phyloP scores from a whole-genome alignment of 805 yeast species.

The Starmerella kuoi region DNA sequence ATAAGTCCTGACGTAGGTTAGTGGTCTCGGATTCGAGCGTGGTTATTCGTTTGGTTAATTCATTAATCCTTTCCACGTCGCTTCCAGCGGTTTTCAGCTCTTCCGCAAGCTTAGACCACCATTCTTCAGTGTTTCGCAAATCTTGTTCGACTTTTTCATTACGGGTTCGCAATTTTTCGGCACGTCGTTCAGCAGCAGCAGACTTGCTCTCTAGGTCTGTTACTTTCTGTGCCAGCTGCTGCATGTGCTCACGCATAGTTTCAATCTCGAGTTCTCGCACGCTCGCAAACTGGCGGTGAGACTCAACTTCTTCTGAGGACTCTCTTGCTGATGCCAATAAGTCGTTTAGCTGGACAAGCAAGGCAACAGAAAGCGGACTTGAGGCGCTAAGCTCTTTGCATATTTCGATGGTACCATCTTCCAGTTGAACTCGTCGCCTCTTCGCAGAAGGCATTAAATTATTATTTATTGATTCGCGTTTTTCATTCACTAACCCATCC shows the following conservation, averaged over 20 bases:
- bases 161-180: conserved; percentile 22
- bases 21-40: background rate
- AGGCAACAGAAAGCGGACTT: conserved; percentile 6
- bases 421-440: conserved; percentile 13
- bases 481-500: background rate
- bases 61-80: conserved; percentile 30
- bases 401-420: conserved; percentile 5
- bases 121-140: conserved; percentile 1
- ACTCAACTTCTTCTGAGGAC: conserved; percentile 35
- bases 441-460: background rate
- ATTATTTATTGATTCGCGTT: background rate
- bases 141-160: conserved; percentile 23
- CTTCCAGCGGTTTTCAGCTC: conserved; percentile 36
- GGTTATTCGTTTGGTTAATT: conserved; percentile 10
- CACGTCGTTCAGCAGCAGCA: conserved; percentile 21
- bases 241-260: conserved; percentile 35
- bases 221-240: conserved; percentile 38
- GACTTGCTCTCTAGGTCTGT: conserved; percentile 27
- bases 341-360: conserved; percentile 12
- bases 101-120: conserved; percentile 22
- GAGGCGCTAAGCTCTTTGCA: conserved; percentile 4
- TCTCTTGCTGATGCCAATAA: conserved; percentile 36
- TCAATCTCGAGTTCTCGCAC: conserved; percentile 35
- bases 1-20: background rate
- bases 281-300: conserved; percentile 33